phyloP scores from a whole-genome alignment of 78 protist species.

The Emiliania huxleyi region DNA sequence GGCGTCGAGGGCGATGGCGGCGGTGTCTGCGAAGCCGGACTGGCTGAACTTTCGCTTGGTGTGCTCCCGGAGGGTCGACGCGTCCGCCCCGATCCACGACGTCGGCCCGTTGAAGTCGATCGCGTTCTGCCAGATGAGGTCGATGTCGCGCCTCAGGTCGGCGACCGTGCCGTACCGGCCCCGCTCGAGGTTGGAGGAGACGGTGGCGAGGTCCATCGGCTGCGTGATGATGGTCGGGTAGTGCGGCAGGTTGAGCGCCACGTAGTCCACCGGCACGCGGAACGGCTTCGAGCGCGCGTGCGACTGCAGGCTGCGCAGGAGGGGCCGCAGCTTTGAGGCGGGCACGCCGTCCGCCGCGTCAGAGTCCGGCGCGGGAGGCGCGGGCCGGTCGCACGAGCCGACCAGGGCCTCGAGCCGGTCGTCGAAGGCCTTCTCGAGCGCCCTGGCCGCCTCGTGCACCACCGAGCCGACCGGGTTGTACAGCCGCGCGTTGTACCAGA shows the following conservation, averaged over 20 bases:
- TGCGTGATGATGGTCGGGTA: not conserved
- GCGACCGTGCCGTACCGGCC: not conserved
- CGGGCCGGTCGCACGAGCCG: not conserved
- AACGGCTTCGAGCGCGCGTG: not conserved
- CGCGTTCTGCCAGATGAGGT: not conserved
- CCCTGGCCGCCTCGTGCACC: not conserved
- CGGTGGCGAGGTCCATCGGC: not conserved
- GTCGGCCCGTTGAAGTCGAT: not conserved
- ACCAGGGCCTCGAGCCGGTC: not conserved
- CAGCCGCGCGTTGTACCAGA: not conserved
- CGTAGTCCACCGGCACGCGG: not conserved
- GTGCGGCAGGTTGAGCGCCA: not conserved
- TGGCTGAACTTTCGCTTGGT: not conserved
- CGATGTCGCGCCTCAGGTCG: not conserved
- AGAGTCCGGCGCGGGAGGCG: not conserved
- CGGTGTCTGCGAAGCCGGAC: not conserved
- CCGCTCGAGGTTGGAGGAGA: not conserved
- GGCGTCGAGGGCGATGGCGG: not conserved
- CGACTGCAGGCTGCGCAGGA: not conserved
- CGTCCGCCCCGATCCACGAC: not conserved
- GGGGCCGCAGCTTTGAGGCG: not conserved
- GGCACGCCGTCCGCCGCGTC: not conserved
- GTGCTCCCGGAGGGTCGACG: not conserved
- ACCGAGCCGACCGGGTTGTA: not conserved
- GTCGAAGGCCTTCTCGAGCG: not conserved